Evolutionary conservation across 202 grass and related monocot genomes (phyloP).

Genomic region (Setaria italica): DNA sequence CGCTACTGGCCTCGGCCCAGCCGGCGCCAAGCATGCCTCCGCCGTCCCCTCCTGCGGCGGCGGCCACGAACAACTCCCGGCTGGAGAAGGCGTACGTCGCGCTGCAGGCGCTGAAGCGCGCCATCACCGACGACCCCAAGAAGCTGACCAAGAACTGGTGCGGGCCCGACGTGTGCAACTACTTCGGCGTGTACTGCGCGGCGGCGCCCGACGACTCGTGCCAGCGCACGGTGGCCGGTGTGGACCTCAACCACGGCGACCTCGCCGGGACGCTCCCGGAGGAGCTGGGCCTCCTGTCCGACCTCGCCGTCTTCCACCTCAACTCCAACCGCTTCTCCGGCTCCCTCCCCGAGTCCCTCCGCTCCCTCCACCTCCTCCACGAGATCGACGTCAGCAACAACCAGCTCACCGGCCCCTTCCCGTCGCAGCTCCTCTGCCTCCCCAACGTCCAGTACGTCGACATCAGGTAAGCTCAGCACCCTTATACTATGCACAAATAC

Average conservation of each 20-base stretch:
- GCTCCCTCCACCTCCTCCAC: conserved; percentile 61
- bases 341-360: conserved; percentile 55
- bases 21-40: conserved; percentile 35
- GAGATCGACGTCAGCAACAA: conserved; percentile 93
- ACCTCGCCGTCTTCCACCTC: conserved; percentile 83
- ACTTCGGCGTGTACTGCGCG: conserved; percentile 80
- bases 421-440: conserved; percentile 62
- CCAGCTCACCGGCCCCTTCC: conserved; percentile 65
- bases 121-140: conserved; percentile 83
- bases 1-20: conserved; percentile 52
- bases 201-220: conserved; percentile 66
- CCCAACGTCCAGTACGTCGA: conserved; percentile 71
- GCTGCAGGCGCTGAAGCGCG: conserved; percentile 74
- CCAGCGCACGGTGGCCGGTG: conserved; percentile 64
- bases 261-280: conserved; percentile 67
- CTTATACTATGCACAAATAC: background rate
- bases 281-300: conserved; percentile 69
- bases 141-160: conserved; percentile 74
- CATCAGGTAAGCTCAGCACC: conserved; percentile 56
- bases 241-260: conserved; percentile 78
- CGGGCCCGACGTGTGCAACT: conserved; percentile 78
- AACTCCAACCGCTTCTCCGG: conserved; percentile 81
- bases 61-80: conserved; percentile 51
- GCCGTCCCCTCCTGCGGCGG: background rate
- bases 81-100: conserved; percentile 79